Base-by-base conservation (phyloP, 169 alveolate species). In the Besnoitia besnoiti region DNA sequence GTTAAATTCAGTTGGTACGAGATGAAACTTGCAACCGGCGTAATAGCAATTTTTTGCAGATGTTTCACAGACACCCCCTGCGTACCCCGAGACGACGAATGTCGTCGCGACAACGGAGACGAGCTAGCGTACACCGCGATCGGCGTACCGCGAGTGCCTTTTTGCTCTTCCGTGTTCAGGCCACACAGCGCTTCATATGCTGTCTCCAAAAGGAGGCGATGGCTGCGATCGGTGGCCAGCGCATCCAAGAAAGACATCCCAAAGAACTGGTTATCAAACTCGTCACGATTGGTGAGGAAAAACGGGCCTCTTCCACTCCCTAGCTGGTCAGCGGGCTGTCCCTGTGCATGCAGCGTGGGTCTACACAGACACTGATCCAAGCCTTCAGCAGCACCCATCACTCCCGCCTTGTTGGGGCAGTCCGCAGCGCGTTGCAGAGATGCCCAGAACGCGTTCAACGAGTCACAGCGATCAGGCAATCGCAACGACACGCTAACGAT, bases 191-290 rank as follows among this genome's bases (percentile, higher is more conserved):
- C 76, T n/a, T 50, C 79, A 39, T 47, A 44, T 16, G 90, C 39
- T 61, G 47, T 51, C 39, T 94, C 95, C 42, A 94, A 91, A 5
- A 94, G 44, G 51, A 94, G n/a, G 27, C 96, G 79, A 49, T 92
- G 95, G 73, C 85, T 93, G 24, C 94, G 96, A 49, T 94, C 96
- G 92, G 92, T 92, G n/a, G 89, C 40, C 37, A 82, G 59, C 37
- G 95, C 82, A 59, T 94, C 96, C 33, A 46, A 44, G 49, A 90
- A 44, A 19, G 94, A 47, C 35, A 94, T 59, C 35, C 85, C 84
- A 51, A 94, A 94, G 77, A 55, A 90, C 30, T 73, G 82, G 90
- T 89, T 80, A 85, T 92, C 94, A 75, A 94, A 94, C 42, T 40
- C 39, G 59, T 77, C 87, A 40, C 87, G 33, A 44, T 21, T 12